Evolutionary conservation across 2,329 filamentous ascomycete genomes (phyloP).

Genomic region (Lachnellula occidentalis): DNA sequence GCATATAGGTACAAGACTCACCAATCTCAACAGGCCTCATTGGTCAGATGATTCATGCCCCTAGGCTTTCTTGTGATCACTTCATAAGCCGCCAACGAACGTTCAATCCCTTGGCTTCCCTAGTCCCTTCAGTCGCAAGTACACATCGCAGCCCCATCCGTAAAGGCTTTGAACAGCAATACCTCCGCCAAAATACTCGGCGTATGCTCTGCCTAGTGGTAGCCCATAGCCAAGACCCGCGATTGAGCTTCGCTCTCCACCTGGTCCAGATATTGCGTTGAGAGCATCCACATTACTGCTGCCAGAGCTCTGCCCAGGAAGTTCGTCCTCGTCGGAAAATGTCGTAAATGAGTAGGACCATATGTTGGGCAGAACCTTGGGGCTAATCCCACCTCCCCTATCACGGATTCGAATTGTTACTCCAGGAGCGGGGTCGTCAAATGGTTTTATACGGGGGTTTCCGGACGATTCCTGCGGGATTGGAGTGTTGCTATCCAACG

Average conservation of each 20-base stretch:
- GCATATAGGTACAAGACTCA: too few relatives aligned
- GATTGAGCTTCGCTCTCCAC: constrained; percentile 73
- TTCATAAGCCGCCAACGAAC: neutral
- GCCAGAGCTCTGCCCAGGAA: constrained; percentile 37
- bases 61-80: too few relatives aligned
- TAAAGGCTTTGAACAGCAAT: constrained; percentile 93
- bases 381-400: constrained; percentile 86
- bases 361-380: constrained; percentile 77
- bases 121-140: constrained; percentile 46
- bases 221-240: constrained; percentile 91
- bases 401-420: constrained; percentile 95
- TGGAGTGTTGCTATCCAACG: neutral
- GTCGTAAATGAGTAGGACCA: constrained; percentile 99
- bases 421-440: constrained; percentile 66
- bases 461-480: constrained; percentile 10
- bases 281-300: constrained; percentile 58
- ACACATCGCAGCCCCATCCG: constrained; percentile 77
- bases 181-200: constrained; percentile 95
- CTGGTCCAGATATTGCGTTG: constrained; percentile 67
- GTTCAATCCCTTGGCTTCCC: constrained; percentile 22
- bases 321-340: constrained; percentile 60
- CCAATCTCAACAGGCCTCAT: too few relatives aligned
- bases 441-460: constrained; percentile 43
- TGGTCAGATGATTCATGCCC: too few relatives aligned
- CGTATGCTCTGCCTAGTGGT: constrained; percentile 85